Evolutionary conservation across 2,329 filamentous ascomycete genomes (phyloP).

Genomic region (Hypoxylon sp.): DNA sequence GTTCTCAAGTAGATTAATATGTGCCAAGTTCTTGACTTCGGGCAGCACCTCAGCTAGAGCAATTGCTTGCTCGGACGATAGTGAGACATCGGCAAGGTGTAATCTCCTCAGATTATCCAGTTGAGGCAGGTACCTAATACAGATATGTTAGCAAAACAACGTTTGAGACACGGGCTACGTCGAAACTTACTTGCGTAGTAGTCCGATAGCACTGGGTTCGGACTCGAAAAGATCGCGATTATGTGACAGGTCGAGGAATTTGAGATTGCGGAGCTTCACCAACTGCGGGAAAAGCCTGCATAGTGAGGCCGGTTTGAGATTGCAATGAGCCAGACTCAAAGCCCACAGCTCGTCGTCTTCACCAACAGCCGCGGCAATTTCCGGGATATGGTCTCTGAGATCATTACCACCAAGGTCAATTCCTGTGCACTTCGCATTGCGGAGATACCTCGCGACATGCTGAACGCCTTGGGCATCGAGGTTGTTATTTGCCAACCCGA

Average conservation of each 20-base stretch:
- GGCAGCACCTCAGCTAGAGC: constrained; percentile 90
- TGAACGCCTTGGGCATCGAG: constrained; percentile 79
- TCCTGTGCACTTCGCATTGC: constrained; percentile 83
- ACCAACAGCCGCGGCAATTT: constrained; percentile 65
- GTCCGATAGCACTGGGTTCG: constrained; percentile 77
- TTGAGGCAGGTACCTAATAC: constrained; percentile 78
- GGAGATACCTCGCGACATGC: constrained; percentile 81
- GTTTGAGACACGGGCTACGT: background rate
- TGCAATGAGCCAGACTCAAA: constrained; percentile 87
- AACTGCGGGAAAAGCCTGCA: constrained; percentile 81
- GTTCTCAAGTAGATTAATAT: constrained; percentile 90
- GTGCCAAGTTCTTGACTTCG: constrained; percentile 83
- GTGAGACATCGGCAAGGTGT: constrained; percentile 85
- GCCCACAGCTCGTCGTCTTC: constrained; percentile 76
- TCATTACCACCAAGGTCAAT: constrained; percentile 92
- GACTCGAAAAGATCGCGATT: constrained; percentile 83
- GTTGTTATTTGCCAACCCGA: constrained; percentile 86
- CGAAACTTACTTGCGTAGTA: constrained; percentile 77
- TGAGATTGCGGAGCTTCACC: constrained; percentile 76
- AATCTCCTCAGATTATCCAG: constrained; percentile 83
- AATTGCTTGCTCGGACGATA: constrained; percentile 90
- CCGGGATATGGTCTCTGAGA: constrained; percentile 66
- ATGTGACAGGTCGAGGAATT: constrained; percentile 92
- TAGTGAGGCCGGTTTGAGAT: constrained; percentile 78
- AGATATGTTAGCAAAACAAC: constrained; percentile 30